Conservation (phyloP, 345 rosid genomes). For the Populus simonii region DNA sequence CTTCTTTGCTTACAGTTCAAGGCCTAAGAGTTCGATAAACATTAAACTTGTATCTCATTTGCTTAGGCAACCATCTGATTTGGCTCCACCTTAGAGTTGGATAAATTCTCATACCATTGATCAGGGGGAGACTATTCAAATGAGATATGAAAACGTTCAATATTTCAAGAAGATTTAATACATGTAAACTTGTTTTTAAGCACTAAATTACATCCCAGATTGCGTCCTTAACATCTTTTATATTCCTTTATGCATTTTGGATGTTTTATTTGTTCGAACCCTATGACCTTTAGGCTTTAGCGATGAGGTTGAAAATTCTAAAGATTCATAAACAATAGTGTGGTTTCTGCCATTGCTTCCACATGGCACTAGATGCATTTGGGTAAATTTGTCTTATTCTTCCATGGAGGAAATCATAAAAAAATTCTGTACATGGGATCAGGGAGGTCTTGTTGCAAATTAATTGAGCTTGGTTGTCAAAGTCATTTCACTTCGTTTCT, state of each 20-base stretch:
- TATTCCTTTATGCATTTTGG: not conserved
- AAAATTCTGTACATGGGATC: not conserved
- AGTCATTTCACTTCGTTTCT: not conserved
- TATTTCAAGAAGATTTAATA: not conserved
- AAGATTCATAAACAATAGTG: not conserved
- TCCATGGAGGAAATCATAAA: not conserved
- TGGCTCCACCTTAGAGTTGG: not conserved
- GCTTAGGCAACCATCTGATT: not conserved
- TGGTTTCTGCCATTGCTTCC: not conserved
- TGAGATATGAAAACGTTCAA: not conserved
- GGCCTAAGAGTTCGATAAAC: not conserved
- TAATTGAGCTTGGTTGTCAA: not conserved
- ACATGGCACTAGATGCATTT: not conserved
- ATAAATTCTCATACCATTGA: not conserved
- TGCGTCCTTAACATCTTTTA: not conserved
- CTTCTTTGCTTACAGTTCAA: not conserved
- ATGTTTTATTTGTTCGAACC: not conserved
- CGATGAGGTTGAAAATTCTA: not conserved
- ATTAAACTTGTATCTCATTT: not conserved
- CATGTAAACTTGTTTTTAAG: not conserved
- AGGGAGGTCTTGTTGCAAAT: not conserved
- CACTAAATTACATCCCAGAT: not conserved
- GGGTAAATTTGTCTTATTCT: not conserved
- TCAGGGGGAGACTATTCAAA: not conserved
- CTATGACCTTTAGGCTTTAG: not conserved